These are phyloP conservation scores for Neurospora sp. DNA, from an alignment of 495 filamentous ascomycete species.

Conservation along the genomic window DNA sequence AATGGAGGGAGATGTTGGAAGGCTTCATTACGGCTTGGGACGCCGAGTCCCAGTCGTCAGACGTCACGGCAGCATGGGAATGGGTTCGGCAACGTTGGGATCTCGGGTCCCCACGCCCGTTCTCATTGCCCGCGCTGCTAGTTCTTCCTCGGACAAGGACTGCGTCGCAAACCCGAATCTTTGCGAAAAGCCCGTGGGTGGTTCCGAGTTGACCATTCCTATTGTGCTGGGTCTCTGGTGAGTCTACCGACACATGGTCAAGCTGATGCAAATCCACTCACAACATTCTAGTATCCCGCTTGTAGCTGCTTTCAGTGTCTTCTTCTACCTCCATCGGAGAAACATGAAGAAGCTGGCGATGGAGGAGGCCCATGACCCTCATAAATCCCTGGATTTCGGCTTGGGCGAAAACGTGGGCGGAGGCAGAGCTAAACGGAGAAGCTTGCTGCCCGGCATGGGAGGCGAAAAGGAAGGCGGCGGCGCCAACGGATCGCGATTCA, in stretches of 20 bases:
- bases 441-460: slow-evolving; percentile 22
- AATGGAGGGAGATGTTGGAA: slow-evolving; percentile 20
- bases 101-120: slow-evolving; percentile 11
- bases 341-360: slow-evolving; percentile 59
- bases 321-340: slow-evolving; percentile 69
- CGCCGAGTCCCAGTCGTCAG: slow-evolving; percentile 15
- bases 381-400: slow-evolving; percentile 92
- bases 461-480: slow-evolving; percentile 37
- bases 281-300: slow-evolving; percentile 59
- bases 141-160: slow-evolving; percentile 4
- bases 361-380: slow-evolving; percentile 80
- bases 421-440: slow-evolving; percentile 36
- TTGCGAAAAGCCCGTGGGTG: slow-evolving; percentile 49
- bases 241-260: slow-evolving; percentile 28
- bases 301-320: slow-evolving; percentile 51
- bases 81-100: slow-evolving; percentile 6
- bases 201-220: slow-evolving; percentile 52
- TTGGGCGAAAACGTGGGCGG: slow-evolving; percentile 41
- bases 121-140: slow-evolving; percentile 10
- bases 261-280: slow-evolving; percentile 19
- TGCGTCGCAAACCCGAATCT: slow-evolving; percentile 18
- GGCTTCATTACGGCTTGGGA: slow-evolving; percentile 16
- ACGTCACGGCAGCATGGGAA: slow-evolving; percentile 1
- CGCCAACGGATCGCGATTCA: slow-evolving; percentile 34
- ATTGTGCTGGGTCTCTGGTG: slow-evolving; percentile 78